Percentiles rank a stretch among this genome's conserved stretches.
Conservation (phyloP, 2,329 filamentous ascomycete species). For the Diaporthe nobilis region DNA sequence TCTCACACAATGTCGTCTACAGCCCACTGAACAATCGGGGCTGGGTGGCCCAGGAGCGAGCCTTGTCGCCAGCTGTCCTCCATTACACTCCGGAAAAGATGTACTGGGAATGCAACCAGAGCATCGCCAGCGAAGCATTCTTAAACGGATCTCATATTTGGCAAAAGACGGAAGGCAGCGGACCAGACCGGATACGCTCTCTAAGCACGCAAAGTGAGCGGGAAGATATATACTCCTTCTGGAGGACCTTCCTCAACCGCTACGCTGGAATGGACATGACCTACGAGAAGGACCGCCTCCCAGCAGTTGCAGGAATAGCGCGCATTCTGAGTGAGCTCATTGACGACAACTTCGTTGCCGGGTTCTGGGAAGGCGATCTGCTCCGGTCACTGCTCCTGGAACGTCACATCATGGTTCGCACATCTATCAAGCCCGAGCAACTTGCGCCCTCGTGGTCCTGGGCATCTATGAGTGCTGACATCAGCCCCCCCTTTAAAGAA, state of each 20-base stretch:
- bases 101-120: not conserved
- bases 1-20: not conserved
- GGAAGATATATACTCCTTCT: not conserved
- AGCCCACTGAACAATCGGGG: not conserved
- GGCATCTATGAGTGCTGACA: not conserved
- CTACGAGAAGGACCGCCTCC: not conserved
- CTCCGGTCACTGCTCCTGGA: not conserved
- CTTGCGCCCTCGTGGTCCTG: conserved; percentile 14
- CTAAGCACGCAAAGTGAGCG: not conserved
- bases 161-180: rapidly evolving
- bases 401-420: not conserved
- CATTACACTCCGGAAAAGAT: not conserved
- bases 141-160: not conserved
- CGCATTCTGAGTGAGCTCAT: not conserved
- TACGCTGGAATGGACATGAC: not conserved
- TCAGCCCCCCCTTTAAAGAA: rapidly evolving
- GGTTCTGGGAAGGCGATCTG: not conserved
- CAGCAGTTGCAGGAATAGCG: not conserved
- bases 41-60: conserved; percentile 18
- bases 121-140: not conserved
- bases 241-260: not conserved
- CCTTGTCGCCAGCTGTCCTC: not conserved
- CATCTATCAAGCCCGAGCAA: not conserved
- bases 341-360: not conserved
- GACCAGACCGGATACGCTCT: not conserved